Conservation (phyloP, 2,329 filamentous ascomycete genomes). For the Coniochaeta ligniaria region DNA sequence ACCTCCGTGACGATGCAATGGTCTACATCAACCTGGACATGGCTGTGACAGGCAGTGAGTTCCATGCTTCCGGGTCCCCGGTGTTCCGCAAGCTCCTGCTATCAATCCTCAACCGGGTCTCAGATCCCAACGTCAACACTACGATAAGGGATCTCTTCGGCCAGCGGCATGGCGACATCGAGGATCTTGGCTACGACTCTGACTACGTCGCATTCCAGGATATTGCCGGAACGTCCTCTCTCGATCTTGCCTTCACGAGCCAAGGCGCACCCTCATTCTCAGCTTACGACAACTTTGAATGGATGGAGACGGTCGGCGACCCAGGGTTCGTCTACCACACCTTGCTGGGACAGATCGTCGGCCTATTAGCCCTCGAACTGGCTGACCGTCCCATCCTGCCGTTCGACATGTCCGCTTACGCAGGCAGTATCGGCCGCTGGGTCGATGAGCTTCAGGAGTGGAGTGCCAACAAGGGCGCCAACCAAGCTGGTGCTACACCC, state of each 20-base stretch:
- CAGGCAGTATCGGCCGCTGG: slow-evolving; percentile 55
- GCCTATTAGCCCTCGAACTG: slow-evolving; percentile 77
- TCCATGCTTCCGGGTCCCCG: slow-evolving; percentile 75
- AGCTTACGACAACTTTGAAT: slow-evolving; percentile 84
- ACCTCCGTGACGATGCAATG: slow-evolving; percentile 65
- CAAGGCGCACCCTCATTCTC: slow-evolving; percentile 65
- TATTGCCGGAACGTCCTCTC: slow-evolving; percentile 78
- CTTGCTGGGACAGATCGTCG: slow-evolving; percentile 70
- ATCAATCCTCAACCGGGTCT: slow-evolving; percentile 66
- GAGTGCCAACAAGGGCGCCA: slow-evolving; percentile 45
- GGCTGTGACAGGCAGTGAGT: slow-evolving; percentile 67
- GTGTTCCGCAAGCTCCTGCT: slow-evolving; percentile 66
- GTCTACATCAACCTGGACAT: slow-evolving; percentile 90
- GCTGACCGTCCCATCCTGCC: slow-evolving; percentile 75
- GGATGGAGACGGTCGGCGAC: slow-evolving; percentile 75
- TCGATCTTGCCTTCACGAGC: slow-evolving; percentile 76
- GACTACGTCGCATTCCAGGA: slow-evolving; percentile 90
- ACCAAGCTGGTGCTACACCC: slow-evolving; percentile 20
- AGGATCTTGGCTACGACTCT: slow-evolving; percentile 64
- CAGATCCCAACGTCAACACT: slow-evolving; percentile 63
- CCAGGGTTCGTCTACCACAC: slow-evolving; percentile 77
- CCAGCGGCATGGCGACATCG: slow-evolving; percentile 50
- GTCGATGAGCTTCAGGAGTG: slow-evolving; percentile 61
- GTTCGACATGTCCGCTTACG: slow-evolving; percentile 73
- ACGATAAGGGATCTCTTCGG: slow-evolving; percentile 74